A percentile compares a stretch with the other conserved stretches of the same genome.
phyloP scores from a whole-genome alignment of 345 rosid species.

The Aquilaria sinensis region DNA sequence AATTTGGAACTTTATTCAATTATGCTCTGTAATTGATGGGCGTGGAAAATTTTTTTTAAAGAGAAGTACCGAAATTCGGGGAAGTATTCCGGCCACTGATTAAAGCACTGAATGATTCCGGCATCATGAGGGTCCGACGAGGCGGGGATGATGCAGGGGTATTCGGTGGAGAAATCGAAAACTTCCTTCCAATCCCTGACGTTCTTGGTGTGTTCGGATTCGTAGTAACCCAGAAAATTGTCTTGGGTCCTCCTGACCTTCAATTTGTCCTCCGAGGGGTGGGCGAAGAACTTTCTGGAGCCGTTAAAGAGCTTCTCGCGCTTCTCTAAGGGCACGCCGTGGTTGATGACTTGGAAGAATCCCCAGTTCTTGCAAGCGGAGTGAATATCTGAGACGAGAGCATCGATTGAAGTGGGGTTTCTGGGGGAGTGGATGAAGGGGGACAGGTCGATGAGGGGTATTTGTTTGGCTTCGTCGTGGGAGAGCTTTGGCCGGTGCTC shows the following conservation, averaged over 20 bases:
- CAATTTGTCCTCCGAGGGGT: conserved; percentile 47
- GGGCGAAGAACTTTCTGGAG: conserved; percentile 45
- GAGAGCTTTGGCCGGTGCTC: conserved; percentile 38
- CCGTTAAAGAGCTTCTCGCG: conserved; percentile 24
- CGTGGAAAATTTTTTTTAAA: neutral
- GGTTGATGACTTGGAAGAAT: conserved; percentile 77
- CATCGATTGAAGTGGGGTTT: conserved; percentile 8
- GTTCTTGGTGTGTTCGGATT: conserved; percentile 78
- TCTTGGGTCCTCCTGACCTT: conserved; percentile 63
- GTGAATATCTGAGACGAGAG: conserved; percentile 33
- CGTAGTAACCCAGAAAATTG: conserved; percentile 67
- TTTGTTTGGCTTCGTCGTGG: conserved; percentile 26
- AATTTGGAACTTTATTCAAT: neutral
- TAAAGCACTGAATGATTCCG: conserved; percentile 36
- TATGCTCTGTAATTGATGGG: neutral
- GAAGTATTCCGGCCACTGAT: conserved; percentile 76
- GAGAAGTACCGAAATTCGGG: conserved; percentile 45
- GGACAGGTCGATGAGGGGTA: conserved; percentile 58
- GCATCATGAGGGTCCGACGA: conserved; percentile 41
- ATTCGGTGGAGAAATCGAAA: conserved; percentile 56
- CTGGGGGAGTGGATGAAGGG: conserved; percentile 11
- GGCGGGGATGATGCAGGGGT: conserved; percentile 58
- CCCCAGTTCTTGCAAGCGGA: conserved; percentile 72
- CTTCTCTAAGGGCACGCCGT: conserved; percentile 49
- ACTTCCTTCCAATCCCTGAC: conserved; percentile 90